Conservation (phyloP, 208 protist genomes). For the Trypanosoma boissoni region DNA sequence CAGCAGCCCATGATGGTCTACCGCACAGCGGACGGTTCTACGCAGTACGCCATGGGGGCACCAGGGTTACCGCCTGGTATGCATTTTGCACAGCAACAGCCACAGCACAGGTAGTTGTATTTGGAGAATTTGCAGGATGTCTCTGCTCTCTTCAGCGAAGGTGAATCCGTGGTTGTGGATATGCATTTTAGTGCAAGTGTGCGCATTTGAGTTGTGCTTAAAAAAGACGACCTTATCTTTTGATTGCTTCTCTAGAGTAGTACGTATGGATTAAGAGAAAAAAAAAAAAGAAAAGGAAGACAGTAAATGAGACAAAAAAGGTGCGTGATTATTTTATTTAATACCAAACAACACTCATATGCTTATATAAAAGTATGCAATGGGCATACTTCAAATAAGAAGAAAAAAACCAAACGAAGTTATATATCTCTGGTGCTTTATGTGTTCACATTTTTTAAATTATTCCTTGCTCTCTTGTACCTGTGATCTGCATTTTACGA, state of each 20-base stretch:
- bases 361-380: not conserved
- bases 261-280: not conserved
- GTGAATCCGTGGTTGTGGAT: no score
- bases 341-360: not conserved
- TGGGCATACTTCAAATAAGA: not conserved
- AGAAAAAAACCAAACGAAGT: not conserved
- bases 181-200: no score
- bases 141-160: not conserved
- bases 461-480: slow-evolving; percentile 3
- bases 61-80: slow-evolving; percentile 28
- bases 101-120: slow-evolving; percentile 33
- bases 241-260: no score
- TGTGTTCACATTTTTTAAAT: slow-evolving; percentile 3
- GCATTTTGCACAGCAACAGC: slow-evolving; percentile 53
- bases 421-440: not conserved
- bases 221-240: no score
- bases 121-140: slow-evolving; percentile 43
- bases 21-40: slow-evolving; percentile 15
- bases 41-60: slow-evolving; percentile 24
- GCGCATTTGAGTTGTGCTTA: no score
- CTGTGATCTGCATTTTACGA: not conserved
- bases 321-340: not conserved
- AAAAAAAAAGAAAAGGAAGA: slow-evolving; percentile 11
- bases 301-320: not conserved
- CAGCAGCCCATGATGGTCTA: slow-evolving; percentile 31